A percentile compares a stretch with the other conserved stretches of the same genome.
phyloP scores from a whole-genome alignment of 192 early-diverging fungal species.

The Umbelopsis sp. region DNA sequence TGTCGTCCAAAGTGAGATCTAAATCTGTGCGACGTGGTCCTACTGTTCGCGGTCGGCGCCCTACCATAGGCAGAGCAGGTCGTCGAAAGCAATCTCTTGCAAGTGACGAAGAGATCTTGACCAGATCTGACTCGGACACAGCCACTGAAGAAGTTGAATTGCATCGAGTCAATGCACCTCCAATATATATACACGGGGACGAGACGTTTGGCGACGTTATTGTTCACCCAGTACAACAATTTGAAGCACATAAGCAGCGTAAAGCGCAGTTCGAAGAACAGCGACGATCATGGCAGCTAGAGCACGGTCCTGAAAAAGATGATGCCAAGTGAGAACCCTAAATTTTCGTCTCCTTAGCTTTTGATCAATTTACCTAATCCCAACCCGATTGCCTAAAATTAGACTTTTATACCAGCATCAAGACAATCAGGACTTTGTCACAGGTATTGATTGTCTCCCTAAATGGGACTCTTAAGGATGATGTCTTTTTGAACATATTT shows the following conservation, averaged over 20 bases:
- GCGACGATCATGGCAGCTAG: background rate
- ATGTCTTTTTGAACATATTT: too few relatives aligned
- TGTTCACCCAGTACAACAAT: conserved; percentile 31
- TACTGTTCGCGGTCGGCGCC: conserved; percentile 7
- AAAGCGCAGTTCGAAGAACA: conserved; percentile 22
- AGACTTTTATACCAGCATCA: conserved; percentile 1
- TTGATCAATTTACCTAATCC: too few relatives aligned
- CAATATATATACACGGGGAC: conserved; percentile 30
- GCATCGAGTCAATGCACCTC: conserved; percentile 13
- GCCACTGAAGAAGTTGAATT: conserved; percentile 11
- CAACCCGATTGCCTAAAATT: conserved; percentile 5
- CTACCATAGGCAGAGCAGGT: conserved; percentile 6
- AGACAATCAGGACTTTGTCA: conserved; percentile 9
- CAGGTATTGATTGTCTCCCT: conserved; percentile 5
- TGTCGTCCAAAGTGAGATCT: background rate
- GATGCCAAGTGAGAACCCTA: background rate
- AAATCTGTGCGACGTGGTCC: conserved; percentile 6
- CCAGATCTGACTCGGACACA: conserved; percentile 8
- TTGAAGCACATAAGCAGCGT: conserved; percentile 24
- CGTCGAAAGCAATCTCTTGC: background rate
- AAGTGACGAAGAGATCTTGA: conserved; percentile 8
- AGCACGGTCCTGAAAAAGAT: conserved; percentile 13
- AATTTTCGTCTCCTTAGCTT: background rate
- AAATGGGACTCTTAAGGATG: background rate
- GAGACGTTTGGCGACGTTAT: conserved; percentile 37